Conservation (phyloP, 495 filamentous ascomycete species). For the Podospora bellae-mahoneyi region DNA sequence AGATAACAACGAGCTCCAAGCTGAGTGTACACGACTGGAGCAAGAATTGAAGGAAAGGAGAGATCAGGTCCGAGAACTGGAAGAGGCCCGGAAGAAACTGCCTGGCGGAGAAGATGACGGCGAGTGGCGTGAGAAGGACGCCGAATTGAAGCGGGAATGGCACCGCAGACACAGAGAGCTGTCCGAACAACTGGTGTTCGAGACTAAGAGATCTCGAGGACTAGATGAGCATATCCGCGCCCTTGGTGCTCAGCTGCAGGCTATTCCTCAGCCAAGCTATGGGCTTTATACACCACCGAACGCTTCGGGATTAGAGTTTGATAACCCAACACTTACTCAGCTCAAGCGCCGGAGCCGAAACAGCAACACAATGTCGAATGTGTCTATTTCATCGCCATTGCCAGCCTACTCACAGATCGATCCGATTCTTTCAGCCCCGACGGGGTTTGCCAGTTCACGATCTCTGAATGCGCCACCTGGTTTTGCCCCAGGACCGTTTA, state of each 20-base stretch:
- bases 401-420: conserved; percentile 41
- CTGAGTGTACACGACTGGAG: conserved; percentile 42
- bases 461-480: conserved; percentile 44
- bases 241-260: conserved; percentile 34
- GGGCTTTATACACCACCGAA: conserved; percentile 44
- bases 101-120: conserved; percentile 54
- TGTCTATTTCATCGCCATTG: conserved; percentile 39
- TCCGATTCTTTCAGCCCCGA: conserved; percentile 30
- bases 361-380: conserved; percentile 54
- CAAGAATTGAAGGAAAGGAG: conserved; percentile 47
- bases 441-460: conserved; percentile 39
- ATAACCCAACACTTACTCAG: conserved; percentile 44
- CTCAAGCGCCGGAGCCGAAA: conserved; percentile 53
- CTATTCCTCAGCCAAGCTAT: conserved; percentile 36
- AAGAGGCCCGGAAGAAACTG: conserved; percentile 51
- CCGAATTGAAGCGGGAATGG: conserved; percentile 42
- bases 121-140: conserved; percentile 49
- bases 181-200: conserved; percentile 37
- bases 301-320: conserved; percentile 49
- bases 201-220: conserved; percentile 35
- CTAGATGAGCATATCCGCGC: conserved; percentile 41
- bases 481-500: conserved; percentile 51
- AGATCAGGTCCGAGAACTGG: conserved; percentile 50
- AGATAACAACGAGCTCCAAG: conserved; percentile 30
- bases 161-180: conserved; percentile 44